Evolutionary conservation across 1,284 basidiomycete species (phyloP).

Genomic region (Rugosomyces carneus): DNA sequence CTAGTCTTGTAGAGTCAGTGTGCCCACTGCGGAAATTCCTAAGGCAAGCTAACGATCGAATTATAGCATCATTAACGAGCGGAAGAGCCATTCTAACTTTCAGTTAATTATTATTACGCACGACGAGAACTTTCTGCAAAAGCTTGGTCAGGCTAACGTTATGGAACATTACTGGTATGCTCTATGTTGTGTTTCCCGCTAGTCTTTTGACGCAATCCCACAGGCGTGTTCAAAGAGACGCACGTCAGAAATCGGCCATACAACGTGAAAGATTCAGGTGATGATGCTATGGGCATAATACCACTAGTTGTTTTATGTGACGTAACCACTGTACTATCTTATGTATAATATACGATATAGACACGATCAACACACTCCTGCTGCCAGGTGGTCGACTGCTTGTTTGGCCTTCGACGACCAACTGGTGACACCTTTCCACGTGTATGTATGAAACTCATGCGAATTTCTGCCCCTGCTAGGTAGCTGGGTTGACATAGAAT

Average conservation of each 20-base stretch:
- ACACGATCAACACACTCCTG: too few relatives aligned
- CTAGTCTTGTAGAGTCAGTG: constrained; percentile 85
- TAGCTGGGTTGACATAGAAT: not conserved
- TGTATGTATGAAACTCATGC: not conserved
- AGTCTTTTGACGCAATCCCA: constrained; percentile 1
- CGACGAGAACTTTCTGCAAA: constrained; percentile 84
- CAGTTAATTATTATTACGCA: constrained; percentile 98
- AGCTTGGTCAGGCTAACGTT: constrained; percentile 80
- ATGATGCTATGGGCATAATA: too few relatives aligned
- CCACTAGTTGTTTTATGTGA: too few relatives aligned
- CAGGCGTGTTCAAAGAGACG: constrained; percentile 45
- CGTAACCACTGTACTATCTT: too few relatives aligned
- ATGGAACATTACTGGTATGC: constrained; percentile 90
- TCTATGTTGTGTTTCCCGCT: not conserved
- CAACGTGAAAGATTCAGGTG: constrained; percentile 62
- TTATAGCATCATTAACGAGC: constrained; percentile 84
- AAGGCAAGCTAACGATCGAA: not conserved
- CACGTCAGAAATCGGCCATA: constrained; percentile 69
- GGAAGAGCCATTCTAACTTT: constrained; percentile 86
- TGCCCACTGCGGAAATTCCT: not conserved
- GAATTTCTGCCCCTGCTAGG: not conserved
- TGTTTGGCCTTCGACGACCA: not conserved
- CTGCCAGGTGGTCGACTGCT: not conserved
- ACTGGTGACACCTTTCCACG: not conserved
- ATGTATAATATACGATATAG: too few relatives aligned